Evolutionary conservation across 2,329 filamentous ascomycete species (phyloP).

Genomic region (Periconia digitata): DNA sequence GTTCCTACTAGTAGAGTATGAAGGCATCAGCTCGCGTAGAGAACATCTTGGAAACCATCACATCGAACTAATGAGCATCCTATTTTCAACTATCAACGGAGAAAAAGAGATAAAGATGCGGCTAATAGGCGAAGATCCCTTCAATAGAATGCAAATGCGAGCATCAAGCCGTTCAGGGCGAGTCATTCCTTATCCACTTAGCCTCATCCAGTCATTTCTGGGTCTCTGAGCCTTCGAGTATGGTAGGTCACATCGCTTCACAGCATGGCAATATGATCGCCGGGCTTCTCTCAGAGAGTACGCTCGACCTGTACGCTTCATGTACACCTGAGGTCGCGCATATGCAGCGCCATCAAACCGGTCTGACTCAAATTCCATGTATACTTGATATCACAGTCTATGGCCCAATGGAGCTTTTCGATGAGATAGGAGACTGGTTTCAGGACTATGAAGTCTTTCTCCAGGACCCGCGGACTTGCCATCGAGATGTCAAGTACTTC

Average conservation of each 20-base stretch:
- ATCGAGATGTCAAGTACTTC: slow-evolving; percentile 11
- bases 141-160: slow-evolving; percentile 5
- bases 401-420: slow-evolving; percentile 19
- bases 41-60: no score
- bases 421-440: slow-evolving; percentile 26
- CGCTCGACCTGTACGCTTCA: neutral
- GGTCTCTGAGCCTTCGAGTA: neutral
- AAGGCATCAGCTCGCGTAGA: no score
- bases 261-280: slow-evolving; percentile 14
- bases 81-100: no score
- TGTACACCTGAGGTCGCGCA: neutral
- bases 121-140: neutral
- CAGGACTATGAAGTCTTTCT: slow-evolving; percentile 19
- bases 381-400: slow-evolving; percentile 13
- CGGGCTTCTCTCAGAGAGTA: slow-evolving; percentile 10
- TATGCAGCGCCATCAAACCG: neutral
- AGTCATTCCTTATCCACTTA: slow-evolving; percentile 4
- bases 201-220: slow-evolving; percentile 7
- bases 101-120: no score
- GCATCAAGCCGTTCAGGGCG: neutral
- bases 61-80: no score
- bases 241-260: slow-evolving; percentile 4
- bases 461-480: slow-evolving; percentile 13
- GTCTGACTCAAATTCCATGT: slow-evolving; percentile 3
- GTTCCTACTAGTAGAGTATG: no score